phyloP scores from a whole-genome alignment of 2,329 filamentous ascomycete genomes.

The Ophioceras dolichostomum region DNA sequence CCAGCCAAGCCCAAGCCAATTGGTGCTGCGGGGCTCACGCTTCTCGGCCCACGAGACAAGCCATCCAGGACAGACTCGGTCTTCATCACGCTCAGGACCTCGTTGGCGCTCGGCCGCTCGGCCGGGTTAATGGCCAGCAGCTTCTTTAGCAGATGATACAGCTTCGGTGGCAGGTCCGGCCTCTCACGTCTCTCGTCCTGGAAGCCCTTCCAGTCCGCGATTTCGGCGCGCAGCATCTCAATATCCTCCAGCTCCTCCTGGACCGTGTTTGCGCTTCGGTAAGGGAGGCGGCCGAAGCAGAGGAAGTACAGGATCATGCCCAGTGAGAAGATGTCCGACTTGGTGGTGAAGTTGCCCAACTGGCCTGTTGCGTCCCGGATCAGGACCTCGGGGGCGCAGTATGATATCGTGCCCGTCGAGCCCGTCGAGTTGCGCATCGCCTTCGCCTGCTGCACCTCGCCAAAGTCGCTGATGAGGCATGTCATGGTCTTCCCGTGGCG shows the following conservation, averaged over 20 bases:
- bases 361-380: slow-evolving; percentile 54
- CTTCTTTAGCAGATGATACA: slow-evolving; percentile 75
- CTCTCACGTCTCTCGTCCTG: slow-evolving; percentile 62
- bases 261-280: slow-evolving; percentile 68
- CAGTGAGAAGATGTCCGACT: slow-evolving; percentile 95
- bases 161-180: slow-evolving; percentile 70
- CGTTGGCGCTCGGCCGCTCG: slow-evolving; percentile 70
- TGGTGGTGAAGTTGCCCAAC: slow-evolving; percentile 89
- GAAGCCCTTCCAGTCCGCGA: slow-evolving; percentile 78
- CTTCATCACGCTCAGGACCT: slow-evolving; percentile 70
- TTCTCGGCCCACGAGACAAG: slow-evolving; percentile 19
- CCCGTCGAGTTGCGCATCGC: slow-evolving; percentile 77
- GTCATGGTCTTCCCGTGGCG: slow-evolving; percentile 56
- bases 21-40: slow-evolving; percentile 16
- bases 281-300: slow-evolving; percentile 85
- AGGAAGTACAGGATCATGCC: slow-evolving; percentile 99
- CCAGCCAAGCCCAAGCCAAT: slow-evolving; percentile 22
- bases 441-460: slow-evolving; percentile 83
- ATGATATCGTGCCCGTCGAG: slow-evolving; percentile 91
- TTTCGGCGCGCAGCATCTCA: slow-evolving; percentile 73
- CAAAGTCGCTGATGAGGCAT: slow-evolving; percentile 94
- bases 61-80: slow-evolving; percentile 44
- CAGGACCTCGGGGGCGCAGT: slow-evolving; percentile 91
- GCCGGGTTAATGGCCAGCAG: slow-evolving; percentile 66
- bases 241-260: slow-evolving; percentile 90